Evolutionary conservation across 2,329 filamentous ascomycete genomes (phyloP).

Genomic region (Stenocarpella maydis): DNA sequence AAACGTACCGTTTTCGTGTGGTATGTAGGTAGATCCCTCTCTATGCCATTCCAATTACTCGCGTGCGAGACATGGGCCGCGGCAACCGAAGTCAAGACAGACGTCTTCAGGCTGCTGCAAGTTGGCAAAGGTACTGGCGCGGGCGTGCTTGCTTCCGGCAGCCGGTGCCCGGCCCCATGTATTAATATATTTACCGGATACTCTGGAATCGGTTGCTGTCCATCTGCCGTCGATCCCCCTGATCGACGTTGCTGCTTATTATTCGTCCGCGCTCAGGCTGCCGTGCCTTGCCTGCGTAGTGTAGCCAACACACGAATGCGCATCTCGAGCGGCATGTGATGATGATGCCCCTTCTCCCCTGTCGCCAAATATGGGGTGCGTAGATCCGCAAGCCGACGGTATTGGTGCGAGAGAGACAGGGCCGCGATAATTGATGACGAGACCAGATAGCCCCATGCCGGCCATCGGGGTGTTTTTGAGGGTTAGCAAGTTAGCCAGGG

Average conservation of each 20-base stretch:
- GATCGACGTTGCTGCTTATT: conserved; percentile 28
- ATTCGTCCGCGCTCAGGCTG: conserved; percentile 11
- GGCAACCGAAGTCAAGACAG: background rate
- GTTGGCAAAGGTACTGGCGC: background rate
- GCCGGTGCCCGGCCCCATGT: background rate
- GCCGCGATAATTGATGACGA: background rate
- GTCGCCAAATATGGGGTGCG: conserved; percentile 5
- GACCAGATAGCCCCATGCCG: background rate
- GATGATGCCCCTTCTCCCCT: background rate
- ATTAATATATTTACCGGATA: background rate
- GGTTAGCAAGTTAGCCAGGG: background rate
- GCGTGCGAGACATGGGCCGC: background rate
- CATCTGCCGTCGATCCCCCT: conserved; percentile 26
- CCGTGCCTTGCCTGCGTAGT: conserved; percentile 14
- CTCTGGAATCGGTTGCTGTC: conserved; percentile 8
- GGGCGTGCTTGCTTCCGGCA: background rate
- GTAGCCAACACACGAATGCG: conserved; percentile 1
- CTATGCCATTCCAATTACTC: conserved; percentile 18
- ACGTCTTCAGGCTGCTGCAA: background rate
- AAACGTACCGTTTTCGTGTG: background rate
- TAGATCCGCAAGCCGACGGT: background rate
- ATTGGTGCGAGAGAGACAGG: background rate
- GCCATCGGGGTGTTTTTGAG: conserved; percentile 7
- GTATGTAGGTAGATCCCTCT: conserved; percentile 10
- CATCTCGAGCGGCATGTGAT: conserved; percentile 2